Evolutionary conservation across 352 stramenopile species (phyloP).

Genomic region (Globisporangium emineosum): DNA sequence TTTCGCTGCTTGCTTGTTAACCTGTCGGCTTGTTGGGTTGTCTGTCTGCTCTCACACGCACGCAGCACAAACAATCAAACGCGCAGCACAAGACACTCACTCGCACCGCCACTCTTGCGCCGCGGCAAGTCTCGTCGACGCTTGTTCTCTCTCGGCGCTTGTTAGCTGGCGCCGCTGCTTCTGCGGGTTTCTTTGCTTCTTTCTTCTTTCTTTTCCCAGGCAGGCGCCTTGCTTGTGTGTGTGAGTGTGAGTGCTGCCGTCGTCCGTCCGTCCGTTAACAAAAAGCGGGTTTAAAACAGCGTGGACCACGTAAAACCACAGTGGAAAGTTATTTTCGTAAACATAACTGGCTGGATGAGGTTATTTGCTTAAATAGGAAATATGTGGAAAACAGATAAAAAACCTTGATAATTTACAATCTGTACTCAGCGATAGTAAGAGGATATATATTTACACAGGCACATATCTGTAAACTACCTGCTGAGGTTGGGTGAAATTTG

Average conservation of each 20-base stretch:
- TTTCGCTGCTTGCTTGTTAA: neutral
- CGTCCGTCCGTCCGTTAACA: constrained; percentile 10
- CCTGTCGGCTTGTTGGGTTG: neutral
- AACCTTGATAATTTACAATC: neutral
- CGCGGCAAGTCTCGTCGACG: neutral
- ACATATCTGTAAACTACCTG: neutral
- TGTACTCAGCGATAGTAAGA: neutral
- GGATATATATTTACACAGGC: neutral
- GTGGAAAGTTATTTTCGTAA: neutral
- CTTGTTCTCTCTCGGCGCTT: neutral
- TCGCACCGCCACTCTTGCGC: neutral
- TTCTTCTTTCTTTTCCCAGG: constrained; percentile 15
- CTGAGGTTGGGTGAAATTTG: neutral
- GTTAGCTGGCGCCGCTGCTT: constrained; percentile 1
- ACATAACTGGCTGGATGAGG: neutral
- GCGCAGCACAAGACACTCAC: neutral
- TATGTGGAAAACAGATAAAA: neutral
- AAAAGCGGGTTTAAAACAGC: neutral
- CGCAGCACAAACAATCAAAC: neutral
- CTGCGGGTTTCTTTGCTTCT: constrained; percentile 6
- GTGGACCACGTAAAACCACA: neutral
- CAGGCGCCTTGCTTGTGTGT: neutral
- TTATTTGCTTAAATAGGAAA: neutral
- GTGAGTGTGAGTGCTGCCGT: neutral
- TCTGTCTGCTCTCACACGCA: constrained; percentile 1